Conservation (phyloP, 2,329 filamentous ascomycete species). For the Aspergillus sp. region DNA sequence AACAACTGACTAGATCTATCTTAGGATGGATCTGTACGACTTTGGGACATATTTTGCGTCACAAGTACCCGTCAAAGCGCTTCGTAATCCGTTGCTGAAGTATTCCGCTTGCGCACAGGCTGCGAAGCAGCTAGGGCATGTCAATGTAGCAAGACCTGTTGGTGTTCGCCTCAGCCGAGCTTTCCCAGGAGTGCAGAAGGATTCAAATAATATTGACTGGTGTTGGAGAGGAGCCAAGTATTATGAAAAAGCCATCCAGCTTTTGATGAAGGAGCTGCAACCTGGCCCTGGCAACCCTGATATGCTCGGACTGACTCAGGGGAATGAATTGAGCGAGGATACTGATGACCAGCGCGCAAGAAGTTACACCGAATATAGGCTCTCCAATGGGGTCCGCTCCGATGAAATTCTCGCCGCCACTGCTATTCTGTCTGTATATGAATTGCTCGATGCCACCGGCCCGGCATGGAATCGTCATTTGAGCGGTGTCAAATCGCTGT, state of each 20-base stretch:
- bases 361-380: slow-evolving; percentile 45
- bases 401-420: slow-evolving; percentile 66
- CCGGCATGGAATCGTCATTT: slow-evolving; percentile 64
- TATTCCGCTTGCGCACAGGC: slow-evolving; percentile 61
- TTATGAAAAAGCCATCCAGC: slow-evolving; percentile 62
- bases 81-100: slow-evolving; percentile 48
- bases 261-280: slow-evolving; percentile 49
- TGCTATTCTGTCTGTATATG: slow-evolving; percentile 66
- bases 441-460: slow-evolving; percentile 65
- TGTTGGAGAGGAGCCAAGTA: slow-evolving; percentile 62
- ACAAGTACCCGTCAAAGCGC: slow-evolving; percentile 59
- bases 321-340: slow-evolving; percentile 30
- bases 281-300: slow-evolving; percentile 38
- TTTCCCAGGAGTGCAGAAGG: slow-evolving; percentile 55
- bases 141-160: slow-evolving; percentile 54
- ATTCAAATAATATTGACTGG: slow-evolving; percentile 54
- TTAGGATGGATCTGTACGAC: slow-evolving; percentile 48
- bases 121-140: slow-evolving; percentile 60
- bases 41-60: slow-evolving; percentile 60
- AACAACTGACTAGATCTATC: slow-evolving; percentile 11
- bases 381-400: slow-evolving; percentile 40
- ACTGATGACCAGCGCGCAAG: slow-evolving; percentile 43
- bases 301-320: slow-evolving; percentile 38
- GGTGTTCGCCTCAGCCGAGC: slow-evolving; percentile 48
- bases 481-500: slow-evolving; percentile 63